Conservation (phyloP, 441 rosid species). For the Bruguiera hainesii region DNA sequence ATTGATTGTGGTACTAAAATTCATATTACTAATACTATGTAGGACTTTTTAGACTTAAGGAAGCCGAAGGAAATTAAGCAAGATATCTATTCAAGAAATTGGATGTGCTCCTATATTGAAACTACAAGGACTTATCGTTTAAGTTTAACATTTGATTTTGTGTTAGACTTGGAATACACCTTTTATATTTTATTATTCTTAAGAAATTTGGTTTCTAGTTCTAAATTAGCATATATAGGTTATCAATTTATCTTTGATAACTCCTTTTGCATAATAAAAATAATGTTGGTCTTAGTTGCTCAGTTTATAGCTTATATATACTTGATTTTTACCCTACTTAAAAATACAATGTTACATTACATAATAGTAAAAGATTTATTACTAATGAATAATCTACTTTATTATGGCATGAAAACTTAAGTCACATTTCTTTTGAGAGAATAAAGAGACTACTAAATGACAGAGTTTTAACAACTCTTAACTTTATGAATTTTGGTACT, state of each 20-base stretch:
- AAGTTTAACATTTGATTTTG: not conserved
- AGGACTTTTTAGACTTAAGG: too few relatives aligned
- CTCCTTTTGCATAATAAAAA: not conserved
- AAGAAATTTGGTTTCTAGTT: too few relatives aligned
- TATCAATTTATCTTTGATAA: too few relatives aligned
- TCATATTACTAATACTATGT: too few relatives aligned
- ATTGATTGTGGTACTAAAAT: too few relatives aligned
- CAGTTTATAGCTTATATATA: not conserved
- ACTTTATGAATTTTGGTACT: too few relatives aligned
- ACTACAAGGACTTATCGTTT: not conserved
- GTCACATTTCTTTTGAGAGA: too few relatives aligned
- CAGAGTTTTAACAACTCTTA: too few relatives aligned
- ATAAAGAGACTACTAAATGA: too few relatives aligned
- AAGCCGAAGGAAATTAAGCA: not conserved
- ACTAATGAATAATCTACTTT: not conserved
- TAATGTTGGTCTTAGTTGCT: not conserved
- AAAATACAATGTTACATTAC: not conserved
- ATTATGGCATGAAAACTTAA: not conserved
- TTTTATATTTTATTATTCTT: too few relatives aligned
- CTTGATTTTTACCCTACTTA: too few relatives aligned
- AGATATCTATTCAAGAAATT: not conserved
- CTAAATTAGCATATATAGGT: too few relatives aligned
- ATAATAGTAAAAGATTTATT: not conserved
- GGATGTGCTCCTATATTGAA: not conserved
- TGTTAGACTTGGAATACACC: not conserved